Evolutionary conservation across 2,329 filamentous ascomycete species (phyloP), one percentile per base, ranked within the genome.

Genomic region (Stagonosporopsis tanaceti): DNA sequence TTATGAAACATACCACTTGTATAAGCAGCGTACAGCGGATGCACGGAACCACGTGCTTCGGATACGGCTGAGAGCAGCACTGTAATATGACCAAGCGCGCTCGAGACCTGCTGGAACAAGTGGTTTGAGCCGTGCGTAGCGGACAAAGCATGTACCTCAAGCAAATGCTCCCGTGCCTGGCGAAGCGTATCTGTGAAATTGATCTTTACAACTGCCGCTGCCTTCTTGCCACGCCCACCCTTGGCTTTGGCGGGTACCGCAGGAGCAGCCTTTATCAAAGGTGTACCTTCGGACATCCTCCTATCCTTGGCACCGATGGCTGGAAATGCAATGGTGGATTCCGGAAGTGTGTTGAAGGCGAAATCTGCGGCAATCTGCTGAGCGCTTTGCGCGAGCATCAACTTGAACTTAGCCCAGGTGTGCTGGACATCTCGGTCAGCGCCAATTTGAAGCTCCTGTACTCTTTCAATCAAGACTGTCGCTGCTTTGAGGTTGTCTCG

Each of bases 311-410:
- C 53, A 20, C 67, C 68, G 22, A 94, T 81, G 0, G 91, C 88
- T 1, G 93, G 92, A 58, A 94, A 89, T 0, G 93, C 96, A 25
- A 97, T 88, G 0, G 93, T 97, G 0, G 95, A 97, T 68, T 99
- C 95, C 42, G 94, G 91, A 15, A 98, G 84, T 9, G 94, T 90
- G 17, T 92, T 96, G 74, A 94, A 96, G 3, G 95, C 89, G 2
- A 93, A 89, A 75, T 97, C 91, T 4, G 85, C 84, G 12, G 88
- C 84, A 80, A 97, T 91, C 68, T 89, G 84, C 44, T 89, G 86
- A 67, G 90, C 82, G 60, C 88, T 90, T 73, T 89, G 84, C 15
- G 86, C 83, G 58, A 92, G 81, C 40, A 90, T 84, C 42, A 89
- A 86, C 51, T 87, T 87, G 20, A 90, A 91, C 55, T 85, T 86